Conservation (phyloP, 768 basidiomycete genomes). For the Panaeolus cyanescens region DNA sequence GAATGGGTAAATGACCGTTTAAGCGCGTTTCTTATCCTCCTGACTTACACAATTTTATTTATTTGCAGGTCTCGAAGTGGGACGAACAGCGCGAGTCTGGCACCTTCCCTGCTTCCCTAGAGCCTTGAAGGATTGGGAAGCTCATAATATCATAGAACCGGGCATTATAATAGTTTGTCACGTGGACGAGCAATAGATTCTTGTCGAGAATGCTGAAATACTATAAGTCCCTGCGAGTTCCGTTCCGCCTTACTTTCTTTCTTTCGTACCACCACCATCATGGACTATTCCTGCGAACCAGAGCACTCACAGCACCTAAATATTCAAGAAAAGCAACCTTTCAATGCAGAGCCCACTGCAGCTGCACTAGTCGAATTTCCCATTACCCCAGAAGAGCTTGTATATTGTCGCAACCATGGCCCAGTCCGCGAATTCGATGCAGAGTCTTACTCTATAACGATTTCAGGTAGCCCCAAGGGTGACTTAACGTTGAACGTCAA, state of each 20-base stretch:
- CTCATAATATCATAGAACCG: conserved; percentile 5
- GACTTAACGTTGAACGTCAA: conserved; percentile 35
- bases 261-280: conserved; percentile 26
- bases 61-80: conserved; percentile 74
- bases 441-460: conserved; percentile 40
- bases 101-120: conserved; percentile 90
- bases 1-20: conserved; percentile 72
- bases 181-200: conserved; percentile 11
- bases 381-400: conserved; percentile 62
- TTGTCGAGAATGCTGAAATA: neutral
- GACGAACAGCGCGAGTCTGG: conserved; percentile 95
- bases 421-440: conserved; percentile 53
- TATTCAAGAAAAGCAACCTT: conserved; percentile 50
- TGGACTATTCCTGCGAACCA: conserved; percentile 52
- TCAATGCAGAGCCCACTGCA: conserved; percentile 70
- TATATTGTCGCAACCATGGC: conserved; percentile 76
- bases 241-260: conserved; percentile 4
- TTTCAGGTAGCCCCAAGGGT: conserved; percentile 35
- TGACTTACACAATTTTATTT: conserved; percentile 12
- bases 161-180: conserved; percentile 13
- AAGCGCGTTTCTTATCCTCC: neutral
- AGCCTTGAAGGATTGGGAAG: conserved; percentile 39
- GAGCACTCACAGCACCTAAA: conserved; percentile 47
- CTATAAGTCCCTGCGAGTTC: neutral
- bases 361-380: conserved; percentile 57